Conservation (phyloP, 768 basidiomycete genomes). For the Tephrocybe sp. region DNA sequence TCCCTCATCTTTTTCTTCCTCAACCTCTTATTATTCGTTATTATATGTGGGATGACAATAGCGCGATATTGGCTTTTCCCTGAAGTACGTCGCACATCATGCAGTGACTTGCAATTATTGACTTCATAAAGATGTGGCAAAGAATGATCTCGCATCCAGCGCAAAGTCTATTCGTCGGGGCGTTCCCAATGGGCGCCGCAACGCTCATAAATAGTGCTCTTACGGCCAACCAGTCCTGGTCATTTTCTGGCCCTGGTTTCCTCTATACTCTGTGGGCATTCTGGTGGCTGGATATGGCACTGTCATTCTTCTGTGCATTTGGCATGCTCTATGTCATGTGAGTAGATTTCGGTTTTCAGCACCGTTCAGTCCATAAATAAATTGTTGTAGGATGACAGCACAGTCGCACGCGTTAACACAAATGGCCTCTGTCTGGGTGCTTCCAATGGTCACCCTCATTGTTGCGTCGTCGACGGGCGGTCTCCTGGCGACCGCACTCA, state of each 20-base stretch:
- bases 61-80: too few species aligned
- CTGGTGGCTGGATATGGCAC: conserved; percentile 62
- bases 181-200: conserved; percentile 49
- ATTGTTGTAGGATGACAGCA: conserved; percentile 47
- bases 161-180: conserved; percentile 47
- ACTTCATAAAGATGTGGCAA: conserved; percentile 37
- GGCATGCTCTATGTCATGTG: conserved; percentile 68
- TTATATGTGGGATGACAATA: conserved; percentile 37
- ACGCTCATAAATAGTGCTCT: conserved; percentile 49
- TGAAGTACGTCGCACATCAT: too few species aligned
- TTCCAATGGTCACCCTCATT: conserved; percentile 73
- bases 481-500: conserved; percentile 51
- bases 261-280: conserved; percentile 53
- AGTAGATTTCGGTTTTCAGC: conserved; percentile 21
- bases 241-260: conserved; percentile 49
- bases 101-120: too few species aligned
- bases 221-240: conserved; percentile 38
- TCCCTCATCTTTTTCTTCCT: conserved; percentile 28
- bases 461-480: conserved; percentile 72
- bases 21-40: conserved; percentile 44
- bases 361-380: not conserved
- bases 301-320: conserved; percentile 60
- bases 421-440: conserved; percentile 69
- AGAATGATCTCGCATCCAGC: conserved; percentile 48
- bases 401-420: conserved; percentile 54